Conservation (phyloP, 305 asterid genomes). For the Solanum hybrid region DNA sequence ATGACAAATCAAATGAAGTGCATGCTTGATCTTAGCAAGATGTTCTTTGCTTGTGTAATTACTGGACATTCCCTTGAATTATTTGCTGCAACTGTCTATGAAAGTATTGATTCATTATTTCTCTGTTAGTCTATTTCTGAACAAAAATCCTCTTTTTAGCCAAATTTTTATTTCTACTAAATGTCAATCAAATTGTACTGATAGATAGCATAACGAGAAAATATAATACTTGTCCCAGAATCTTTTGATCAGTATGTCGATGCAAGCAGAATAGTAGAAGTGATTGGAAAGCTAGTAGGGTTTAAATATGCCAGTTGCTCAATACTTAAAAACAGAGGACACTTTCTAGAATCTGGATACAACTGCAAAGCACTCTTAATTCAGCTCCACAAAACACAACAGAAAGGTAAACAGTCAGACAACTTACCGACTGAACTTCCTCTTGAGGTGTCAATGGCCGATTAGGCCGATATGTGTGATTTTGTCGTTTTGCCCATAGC, state of each 20-base stretch:
- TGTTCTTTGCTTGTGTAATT: background rate
- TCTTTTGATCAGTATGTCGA: background rate
- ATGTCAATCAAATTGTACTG: background rate
- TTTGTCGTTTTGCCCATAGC: slow-evolving; percentile 83
- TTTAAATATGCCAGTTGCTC: background rate
- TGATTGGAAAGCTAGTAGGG: background rate
- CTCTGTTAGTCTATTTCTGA: background rate
- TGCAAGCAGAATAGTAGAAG: background rate
- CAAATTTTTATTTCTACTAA: background rate
- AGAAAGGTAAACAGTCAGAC: background rate
- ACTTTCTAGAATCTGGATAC: background rate
- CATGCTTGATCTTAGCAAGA: background rate
- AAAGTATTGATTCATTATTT: background rate
- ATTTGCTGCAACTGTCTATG: background rate
- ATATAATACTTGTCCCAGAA: background rate
- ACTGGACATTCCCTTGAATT: background rate
- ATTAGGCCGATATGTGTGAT: slow-evolving; percentile 74
- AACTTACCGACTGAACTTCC: slow-evolving; percentile 56
- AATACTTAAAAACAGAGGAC: background rate
- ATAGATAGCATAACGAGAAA: background rate
- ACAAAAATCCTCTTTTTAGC: background rate
- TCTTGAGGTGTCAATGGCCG: slow-evolving; percentile 68
- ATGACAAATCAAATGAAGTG: background rate
- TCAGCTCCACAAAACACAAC: slow-evolving; percentile 6
- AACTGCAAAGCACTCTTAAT: background rate